Conservation (phyloP, 139 green algal genomes). For the Microglena sp. region DNA sequence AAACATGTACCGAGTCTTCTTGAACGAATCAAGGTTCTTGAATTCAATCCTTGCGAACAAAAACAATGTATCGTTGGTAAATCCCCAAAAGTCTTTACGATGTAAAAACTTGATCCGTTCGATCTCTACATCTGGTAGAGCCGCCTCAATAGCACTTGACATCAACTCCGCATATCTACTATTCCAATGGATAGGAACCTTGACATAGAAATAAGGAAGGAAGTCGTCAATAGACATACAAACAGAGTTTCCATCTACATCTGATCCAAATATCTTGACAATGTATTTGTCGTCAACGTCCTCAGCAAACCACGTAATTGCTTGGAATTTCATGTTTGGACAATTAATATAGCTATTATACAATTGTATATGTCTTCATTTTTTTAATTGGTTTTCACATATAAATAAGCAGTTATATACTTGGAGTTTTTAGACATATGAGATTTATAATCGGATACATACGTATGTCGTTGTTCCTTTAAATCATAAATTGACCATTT, state of each 20-base stretch:
- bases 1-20: neutral
- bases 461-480: too few species aligned
- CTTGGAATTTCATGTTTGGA: neutral
- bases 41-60: slow-evolving; percentile 1
- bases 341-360: neutral
- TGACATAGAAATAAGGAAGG: slow-evolving; percentile 8
- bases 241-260: neutral
- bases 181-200: neutral
- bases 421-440: too few species aligned
- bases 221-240: neutral
- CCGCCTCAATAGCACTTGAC: neutral
- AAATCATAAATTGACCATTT: too few species aligned
- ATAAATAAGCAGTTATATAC: too few species aligned
- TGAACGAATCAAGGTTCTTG: neutral
- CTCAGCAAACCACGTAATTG: neutral
- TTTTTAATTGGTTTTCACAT: too few species aligned
- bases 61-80: neutral
- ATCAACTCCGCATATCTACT: neutral
- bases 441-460: too few species aligned
- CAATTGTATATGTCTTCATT: too few species aligned
- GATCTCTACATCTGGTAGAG: neutral
- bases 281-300: neutral
- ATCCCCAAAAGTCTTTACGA: slow-evolving; percentile 9
- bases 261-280: neutral
- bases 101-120: neutral